phyloP scores from a whole-genome alignment of 2,329 filamentous ascomycete genomes.

The Sporothrix protearum region DNA sequence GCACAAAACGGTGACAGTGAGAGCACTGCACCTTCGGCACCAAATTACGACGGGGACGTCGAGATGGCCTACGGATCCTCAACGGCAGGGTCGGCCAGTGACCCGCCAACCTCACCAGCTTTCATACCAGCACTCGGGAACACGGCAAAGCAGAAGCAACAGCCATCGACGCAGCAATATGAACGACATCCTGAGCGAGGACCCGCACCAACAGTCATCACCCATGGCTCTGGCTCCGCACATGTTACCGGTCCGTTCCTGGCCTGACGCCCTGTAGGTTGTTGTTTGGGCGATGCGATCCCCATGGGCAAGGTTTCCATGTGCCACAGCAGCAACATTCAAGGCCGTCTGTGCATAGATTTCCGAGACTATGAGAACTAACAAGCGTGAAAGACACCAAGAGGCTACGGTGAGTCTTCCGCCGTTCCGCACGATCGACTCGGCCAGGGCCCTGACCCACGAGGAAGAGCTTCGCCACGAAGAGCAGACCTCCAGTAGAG shows the following conservation, averaged over 20 bases:
- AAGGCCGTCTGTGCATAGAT: neutral
- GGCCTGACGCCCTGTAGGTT: constrained; percentile 28
- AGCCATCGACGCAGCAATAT: constrained; percentile 17
- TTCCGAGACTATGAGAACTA: neutral
- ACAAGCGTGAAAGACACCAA: constrained; percentile 9
- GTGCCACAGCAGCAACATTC: neutral
- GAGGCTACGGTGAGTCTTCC: constrained; percentile 23
- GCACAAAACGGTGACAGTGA: constrained; percentile 16
- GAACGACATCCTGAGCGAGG: constrained; percentile 17
- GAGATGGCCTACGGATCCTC: constrained; percentile 17
- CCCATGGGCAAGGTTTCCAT: neutral
- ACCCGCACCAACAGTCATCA: constrained; percentile 13
- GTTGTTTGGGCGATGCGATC: constrained; percentile 16
- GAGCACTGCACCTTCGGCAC: constrained; percentile 1
- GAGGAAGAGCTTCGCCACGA: constrained; percentile 22
- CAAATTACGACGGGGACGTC: constrained; percentile 13
- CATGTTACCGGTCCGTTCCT: constrained; percentile 26
- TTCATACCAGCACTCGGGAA: neutral
- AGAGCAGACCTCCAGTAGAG: constrained; percentile 11
- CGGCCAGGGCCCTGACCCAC: constrained; percentile 20
- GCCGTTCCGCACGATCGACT: constrained; percentile 25
- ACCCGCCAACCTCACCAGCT: neutral
- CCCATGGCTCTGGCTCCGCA: constrained; percentile 20
- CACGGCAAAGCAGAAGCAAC: neutral
- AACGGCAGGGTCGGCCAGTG: neutral